These are phyloP conservation scores for Claviceps spartinae DNA, from an alignment of 2,329 filamentous ascomycete species.

Conservation along the genomic window DNA sequence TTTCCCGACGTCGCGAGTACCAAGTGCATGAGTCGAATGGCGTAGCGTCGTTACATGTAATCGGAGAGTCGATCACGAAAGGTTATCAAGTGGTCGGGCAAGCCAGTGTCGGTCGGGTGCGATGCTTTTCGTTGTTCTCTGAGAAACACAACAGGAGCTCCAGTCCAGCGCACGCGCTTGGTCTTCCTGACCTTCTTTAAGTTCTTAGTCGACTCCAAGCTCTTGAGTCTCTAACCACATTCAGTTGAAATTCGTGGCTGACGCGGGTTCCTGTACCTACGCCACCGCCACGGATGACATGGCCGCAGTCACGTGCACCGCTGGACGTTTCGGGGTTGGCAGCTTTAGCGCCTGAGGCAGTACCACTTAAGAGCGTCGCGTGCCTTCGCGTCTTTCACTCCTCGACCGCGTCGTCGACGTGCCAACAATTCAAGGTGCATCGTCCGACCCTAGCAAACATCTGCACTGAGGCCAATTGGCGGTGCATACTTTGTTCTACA, in stretches of 20 bases:
- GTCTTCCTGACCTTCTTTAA: too few species aligned
- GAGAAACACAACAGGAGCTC: background rate
- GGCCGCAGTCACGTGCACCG: background rate
- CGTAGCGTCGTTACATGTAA: background rate
- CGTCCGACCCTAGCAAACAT: slow-evolving; percentile 10
- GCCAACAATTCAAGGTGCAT: slow-evolving; percentile 17
- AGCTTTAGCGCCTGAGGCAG: slow-evolving; percentile 19
- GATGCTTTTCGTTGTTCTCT: background rate
- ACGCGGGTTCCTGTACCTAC: too few species aligned
- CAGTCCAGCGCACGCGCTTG: background rate
- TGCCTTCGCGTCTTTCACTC: slow-evolving; percentile 22
- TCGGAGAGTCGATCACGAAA: background rate
- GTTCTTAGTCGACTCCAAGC: too few species aligned
- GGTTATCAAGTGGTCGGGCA: background rate
- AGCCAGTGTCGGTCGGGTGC: background rate
- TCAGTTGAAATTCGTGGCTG: too few species aligned
- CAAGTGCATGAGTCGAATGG: background rate
- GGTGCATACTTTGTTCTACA: background rate
- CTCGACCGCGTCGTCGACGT: slow-evolving; percentile 24
- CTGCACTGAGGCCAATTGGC: slow-evolving; percentile 2
- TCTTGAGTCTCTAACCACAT: too few species aligned
- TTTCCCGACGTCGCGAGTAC: background rate
- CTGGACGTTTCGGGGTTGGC: too few species aligned
- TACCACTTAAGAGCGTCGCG: slow-evolving; percentile 25
- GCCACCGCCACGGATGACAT: too few species aligned